Base-by-base conservation (phyloP, 371 early-diverging fungal species). In the Mortierella sp. region DNA sequence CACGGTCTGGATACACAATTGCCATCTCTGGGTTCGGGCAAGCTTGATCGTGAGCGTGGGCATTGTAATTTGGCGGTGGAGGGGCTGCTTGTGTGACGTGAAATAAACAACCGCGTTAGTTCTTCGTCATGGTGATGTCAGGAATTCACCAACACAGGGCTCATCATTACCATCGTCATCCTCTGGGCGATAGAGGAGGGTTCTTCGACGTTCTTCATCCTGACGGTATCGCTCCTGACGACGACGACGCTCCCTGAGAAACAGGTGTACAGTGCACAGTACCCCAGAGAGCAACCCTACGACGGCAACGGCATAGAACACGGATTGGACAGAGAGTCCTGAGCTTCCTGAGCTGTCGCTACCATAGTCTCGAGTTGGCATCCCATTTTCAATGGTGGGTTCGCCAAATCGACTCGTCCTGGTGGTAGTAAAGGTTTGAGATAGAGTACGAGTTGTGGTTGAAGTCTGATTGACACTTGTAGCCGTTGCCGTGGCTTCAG, bases 21-120 rank as follows among this genome's bases (percentile, higher is more conserved):
- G 56, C 48, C 24, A 59, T 47, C 19, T 60, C 68, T 22, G 64
- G 44, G 24, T 67, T 68, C 1, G 51, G n/a, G 17, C 55, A 62
- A 8, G 59, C 64, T 41, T 56, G 68, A 27, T 74, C 76, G 16
- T 49, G 54, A n/a, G 46, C 50, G 50, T 68, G 55, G 1, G 60
- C 17, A 17, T 60, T 56, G 47, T 74, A 74, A n/a, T 60, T 56
- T 21, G 71, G 71, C 22, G 74, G 76, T 19, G 76, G 76, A 16
- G 64, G 34, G 29, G 43, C 68, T 70, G 48, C 52, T 51, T 4
- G n/a, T n/a, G n/a, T n/a, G n/a, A n/a, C n/a, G n/a, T n/a, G n/a
- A n/a, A 46, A 12, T 47, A 60, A 54, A 6, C 27, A 49, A 41
- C 10, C 19, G 31, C 41, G 28, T 17, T 41, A 17, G 13, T 6